Conservation (phyloP, 768 basidiomycete genomes). For the Hygrocybe punicea region DNA sequence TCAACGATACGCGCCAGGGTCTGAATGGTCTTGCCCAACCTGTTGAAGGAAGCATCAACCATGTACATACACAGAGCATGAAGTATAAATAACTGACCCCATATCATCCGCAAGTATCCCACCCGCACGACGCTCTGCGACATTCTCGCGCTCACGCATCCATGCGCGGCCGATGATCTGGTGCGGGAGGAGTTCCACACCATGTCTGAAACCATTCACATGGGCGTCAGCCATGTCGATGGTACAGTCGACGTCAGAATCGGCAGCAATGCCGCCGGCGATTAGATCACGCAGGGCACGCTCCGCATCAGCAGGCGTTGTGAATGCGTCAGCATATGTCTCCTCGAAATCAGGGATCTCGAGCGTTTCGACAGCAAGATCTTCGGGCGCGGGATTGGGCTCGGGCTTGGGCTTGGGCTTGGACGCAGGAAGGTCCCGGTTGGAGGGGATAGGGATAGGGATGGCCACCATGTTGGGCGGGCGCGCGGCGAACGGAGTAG, state of each 20-base stretch:
- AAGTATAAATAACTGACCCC: constrained; percentile 48
- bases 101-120: constrained; percentile 93
- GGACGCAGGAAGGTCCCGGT: constrained; percentile 23
- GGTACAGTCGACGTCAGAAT: constrained; percentile 53
- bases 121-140: constrained; percentile 65
- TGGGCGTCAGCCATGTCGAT: constrained; percentile 63
- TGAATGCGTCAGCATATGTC: constrained; percentile 24
- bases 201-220: constrained; percentile 74
- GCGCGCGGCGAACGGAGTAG: too few relatives aligned
- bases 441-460: constrained; percentile 38
- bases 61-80: constrained; percentile 3
- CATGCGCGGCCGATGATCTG: constrained; percentile 82
- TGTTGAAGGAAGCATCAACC: constrained; percentile 22
- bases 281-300: constrained; percentile 76
- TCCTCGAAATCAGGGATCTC: constrained; percentile 26
- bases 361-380: constrained; percentile 31
- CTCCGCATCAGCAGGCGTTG: constrained; percentile 60
- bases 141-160: constrained; percentile 80
- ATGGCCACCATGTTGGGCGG: constrained; percentile 20
- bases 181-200: constrained; percentile 74
- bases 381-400: constrained; percentile 6
- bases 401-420: background rate
- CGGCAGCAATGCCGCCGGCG: constrained; percentile 50
- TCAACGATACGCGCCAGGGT: constrained; percentile 84
- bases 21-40: constrained; percentile 89